These are phyloP conservation scores for Sanghuangporus sanghuang DNA, from an alignment of 1,284 basidiomycete species.

Conservation along the genomic window DNA sequence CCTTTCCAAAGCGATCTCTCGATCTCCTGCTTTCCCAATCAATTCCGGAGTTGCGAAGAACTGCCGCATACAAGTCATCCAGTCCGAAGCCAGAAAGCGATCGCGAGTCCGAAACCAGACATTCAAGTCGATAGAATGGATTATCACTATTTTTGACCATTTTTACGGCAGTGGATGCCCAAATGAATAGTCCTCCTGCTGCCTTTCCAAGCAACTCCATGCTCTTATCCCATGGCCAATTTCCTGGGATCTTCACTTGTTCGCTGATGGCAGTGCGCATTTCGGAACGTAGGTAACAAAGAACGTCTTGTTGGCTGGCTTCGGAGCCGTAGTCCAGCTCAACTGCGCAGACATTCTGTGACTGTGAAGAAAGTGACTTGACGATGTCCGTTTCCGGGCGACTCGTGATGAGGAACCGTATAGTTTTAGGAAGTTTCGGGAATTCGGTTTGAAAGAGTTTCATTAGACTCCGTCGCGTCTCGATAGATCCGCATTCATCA, in stretches of 20 bases:
- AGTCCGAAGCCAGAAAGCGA: background rate
- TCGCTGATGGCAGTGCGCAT: background rate
- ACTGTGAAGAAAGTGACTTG: background rate
- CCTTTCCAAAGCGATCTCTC: background rate
- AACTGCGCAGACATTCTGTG: background rate
- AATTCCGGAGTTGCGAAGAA: background rate
- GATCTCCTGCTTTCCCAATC: background rate
- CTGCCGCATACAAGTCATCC: background rate
- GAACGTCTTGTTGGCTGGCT: background rate
- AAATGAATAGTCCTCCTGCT: conserved; percentile 26
- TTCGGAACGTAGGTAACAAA: background rate
- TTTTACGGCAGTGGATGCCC: conserved; percentile 26
- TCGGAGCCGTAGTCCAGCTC: background rate
- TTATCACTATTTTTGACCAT: background rate
- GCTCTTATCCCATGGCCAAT: conserved; percentile 3
- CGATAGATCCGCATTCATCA: conserved; percentile 11
- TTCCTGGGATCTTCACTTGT: background rate
- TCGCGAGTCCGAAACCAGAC: background rate
- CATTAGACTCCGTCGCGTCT: conserved; percentile 27
- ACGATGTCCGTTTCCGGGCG: background rate
- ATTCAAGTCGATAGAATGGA: background rate
- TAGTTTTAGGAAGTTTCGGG: background rate
- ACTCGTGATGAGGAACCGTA: conserved; percentile 7
- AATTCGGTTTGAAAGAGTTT: conserved; percentile 23
- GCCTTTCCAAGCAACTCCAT: conserved; percentile 21